Base-by-base conservation (phyloP, 1,139 yeast genomes). In the Yamadazyma spencermartinsiae region DNA sequence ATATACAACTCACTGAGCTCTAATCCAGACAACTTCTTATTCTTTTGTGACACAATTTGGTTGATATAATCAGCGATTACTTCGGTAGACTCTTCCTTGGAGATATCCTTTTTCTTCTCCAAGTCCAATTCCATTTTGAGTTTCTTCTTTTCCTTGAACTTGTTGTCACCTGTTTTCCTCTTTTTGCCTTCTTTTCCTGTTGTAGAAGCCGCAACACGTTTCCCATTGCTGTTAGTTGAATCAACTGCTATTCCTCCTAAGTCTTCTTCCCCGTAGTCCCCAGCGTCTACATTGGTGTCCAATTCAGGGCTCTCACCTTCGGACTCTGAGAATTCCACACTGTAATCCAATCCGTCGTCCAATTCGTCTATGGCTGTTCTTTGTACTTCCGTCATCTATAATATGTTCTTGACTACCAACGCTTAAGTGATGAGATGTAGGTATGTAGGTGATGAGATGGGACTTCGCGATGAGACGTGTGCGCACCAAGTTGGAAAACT, bases 271-370 rank as follows among this genome's bases (percentile, higher is more conserved):
- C 49, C 54, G 13, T 40, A 46, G 35, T 48, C 54, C 26, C 36
- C 46, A 3, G 46, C 15, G 6, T 37, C 48, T 11, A 48, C 40
- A 13, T 44, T 34, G 16, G n/a, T 26, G 19, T 44, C 49, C 16
- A 40, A 45, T 33, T 44, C 51, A 25, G 37, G 33, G 8, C 36
- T 15, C 7, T 5, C 33, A 2, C n/a, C 41, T 13, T 38, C 32
- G 11, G 37, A 35, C 14, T 43, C 56, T 13, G 51, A 43, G 26
- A 63, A 58, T 16, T 72, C 82, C 21, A 74, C 67, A 1, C 68
- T 68, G 52, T 80, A 81, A 12, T 67, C 82, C 33, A 83, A 68
- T 2, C 86, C 87, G 55, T 83, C 90, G 38, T 82, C 86, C 35
- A 83, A 64, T 43, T 81, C 88, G 53, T 84, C 90, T 2, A 46